These are phyloP conservation scores for Brassica cretica DNA, from an alignment of 345 rosid genomes.

Conservation along the genomic window DNA sequence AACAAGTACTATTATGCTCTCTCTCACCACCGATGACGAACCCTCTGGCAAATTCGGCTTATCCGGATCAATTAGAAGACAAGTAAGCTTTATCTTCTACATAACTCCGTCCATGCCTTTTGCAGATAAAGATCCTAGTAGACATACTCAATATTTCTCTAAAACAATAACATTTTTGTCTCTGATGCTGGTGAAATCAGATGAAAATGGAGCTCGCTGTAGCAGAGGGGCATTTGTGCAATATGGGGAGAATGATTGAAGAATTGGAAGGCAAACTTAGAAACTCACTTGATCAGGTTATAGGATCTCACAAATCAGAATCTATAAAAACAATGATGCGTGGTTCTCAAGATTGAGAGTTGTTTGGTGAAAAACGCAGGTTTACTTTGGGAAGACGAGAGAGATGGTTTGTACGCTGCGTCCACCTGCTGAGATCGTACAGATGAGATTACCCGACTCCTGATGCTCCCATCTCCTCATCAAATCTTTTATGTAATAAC, in stretches of 20 bases:
- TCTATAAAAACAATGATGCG: not conserved
- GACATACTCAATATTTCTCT: not conserved
- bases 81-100: slow-evolving; percentile 49
- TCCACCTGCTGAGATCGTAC: slow-evolving; percentile 75
- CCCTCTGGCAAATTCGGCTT: slow-evolving; percentile 78
- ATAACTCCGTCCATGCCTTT: not conserved
- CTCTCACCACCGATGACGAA: slow-evolving; percentile 80
- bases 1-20: slow-evolving; percentile 95
- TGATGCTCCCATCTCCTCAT: slow-evolving; percentile 25
- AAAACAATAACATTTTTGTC: not conserved
- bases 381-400: slow-evolving; percentile 95
- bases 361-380: slow-evolving; percentile 51
- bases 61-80: slow-evolving; percentile 96
- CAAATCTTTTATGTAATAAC: slow-evolving; percentile 1
- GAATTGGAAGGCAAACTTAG: slow-evolving; percentile 96
- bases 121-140: not conserved
- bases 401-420: slow-evolving; percentile 96
- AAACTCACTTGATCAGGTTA: slow-evolving; percentile 89
- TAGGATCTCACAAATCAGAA: not conserved
- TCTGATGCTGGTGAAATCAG: slow-evolving; percentile 39
- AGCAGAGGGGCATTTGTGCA: slow-evolving; percentile 92
- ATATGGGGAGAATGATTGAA: slow-evolving; percentile 99
- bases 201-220: slow-evolving; percentile 85
- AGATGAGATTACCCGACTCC: slow-evolving; percentile 66
- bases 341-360: not conserved